These are phyloP conservation scores for Mycena rosella DNA, from an alignment of 768 basidiomycete species.

Conservation along the genomic window DNA sequence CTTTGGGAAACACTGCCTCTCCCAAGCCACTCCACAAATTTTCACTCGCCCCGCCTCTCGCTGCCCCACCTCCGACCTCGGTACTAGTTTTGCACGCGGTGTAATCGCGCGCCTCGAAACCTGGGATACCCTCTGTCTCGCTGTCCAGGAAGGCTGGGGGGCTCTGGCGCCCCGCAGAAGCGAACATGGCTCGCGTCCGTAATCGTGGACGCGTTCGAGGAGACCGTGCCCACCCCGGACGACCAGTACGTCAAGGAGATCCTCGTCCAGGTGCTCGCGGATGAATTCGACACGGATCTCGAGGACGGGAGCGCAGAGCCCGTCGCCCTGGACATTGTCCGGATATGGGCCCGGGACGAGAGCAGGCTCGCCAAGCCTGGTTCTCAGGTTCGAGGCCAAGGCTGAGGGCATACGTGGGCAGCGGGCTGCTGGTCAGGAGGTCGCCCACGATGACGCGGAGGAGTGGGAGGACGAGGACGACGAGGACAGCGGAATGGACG, in stretches of 20 bases:
- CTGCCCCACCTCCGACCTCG: constrained; percentile 58
- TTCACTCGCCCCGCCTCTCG: constrained; percentile 25
- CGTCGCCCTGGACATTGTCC: constrained; percentile 80
- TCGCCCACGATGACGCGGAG: constrained; percentile 57
- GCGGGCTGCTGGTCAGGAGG: constrained; percentile 62
- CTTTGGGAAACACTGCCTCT: too few species aligned
- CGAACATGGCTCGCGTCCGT: constrained; percentile 87
- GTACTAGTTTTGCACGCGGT: constrained; percentile 89
- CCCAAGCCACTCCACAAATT: too few species aligned
- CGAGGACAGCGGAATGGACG: constrained; percentile 55
- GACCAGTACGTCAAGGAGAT: constrained; percentile 84
- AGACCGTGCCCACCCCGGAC: constrained; percentile 64
- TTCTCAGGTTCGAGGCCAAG: constrained; percentile 72
- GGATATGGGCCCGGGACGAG: constrained; percentile 76
- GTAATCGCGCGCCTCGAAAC: constrained; percentile 83
- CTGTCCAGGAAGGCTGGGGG: constrained; percentile 92
- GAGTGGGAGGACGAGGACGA: constrained; percentile 62
- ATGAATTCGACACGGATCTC: constrained; percentile 87
- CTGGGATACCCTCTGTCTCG: constrained; percentile 91
- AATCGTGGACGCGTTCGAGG: constrained; percentile 84
- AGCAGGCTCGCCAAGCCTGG: constrained; percentile 55
- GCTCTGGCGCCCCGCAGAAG: constrained; percentile 74
- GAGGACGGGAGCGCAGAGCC: constrained; percentile 87
- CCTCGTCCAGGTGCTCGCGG: constrained; percentile 84
- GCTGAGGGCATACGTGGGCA: constrained; percentile 72